A percentile compares a stretch with the other conserved stretches of the same genome.
Conservation (phyloP, 371 early-diverging fungal species). For the Nematocida ironsii region DNA sequence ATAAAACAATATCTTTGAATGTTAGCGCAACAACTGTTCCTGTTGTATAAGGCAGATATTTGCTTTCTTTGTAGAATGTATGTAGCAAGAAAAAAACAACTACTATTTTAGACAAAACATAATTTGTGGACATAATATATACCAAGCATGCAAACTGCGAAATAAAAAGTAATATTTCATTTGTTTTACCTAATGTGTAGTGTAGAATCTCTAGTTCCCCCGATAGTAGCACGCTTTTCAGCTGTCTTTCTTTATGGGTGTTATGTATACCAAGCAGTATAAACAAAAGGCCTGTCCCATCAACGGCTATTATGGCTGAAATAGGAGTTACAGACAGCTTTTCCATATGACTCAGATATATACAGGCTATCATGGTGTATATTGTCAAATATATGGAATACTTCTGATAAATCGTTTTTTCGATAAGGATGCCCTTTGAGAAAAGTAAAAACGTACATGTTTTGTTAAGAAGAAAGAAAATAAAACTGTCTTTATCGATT, state of each 20-base stretch:
- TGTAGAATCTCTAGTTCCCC: constrained; percentile 34
- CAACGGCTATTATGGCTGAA: background rate
- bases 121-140: constrained; percentile 14
- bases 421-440: constrained; percentile 31
- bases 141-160: constrained; percentile 5
- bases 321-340: background rate
- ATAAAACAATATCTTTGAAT: constrained; percentile 6
- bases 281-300: background rate
- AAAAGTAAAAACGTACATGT: constrained; percentile 47
- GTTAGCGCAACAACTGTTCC: background rate
- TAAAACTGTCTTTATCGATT: background rate
- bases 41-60: background rate
- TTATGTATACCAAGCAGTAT: constrained; percentile 8
- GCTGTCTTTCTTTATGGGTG: background rate
- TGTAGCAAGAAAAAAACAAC: background rate
- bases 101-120: background rate
- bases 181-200: constrained; percentile 30
- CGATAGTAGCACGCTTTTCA: constrained; percentile 16
- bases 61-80: background rate
- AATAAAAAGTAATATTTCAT: constrained; percentile 23
- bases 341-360: constrained; percentile 1
- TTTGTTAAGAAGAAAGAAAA: constrained; percentile 22
- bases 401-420: constrained; percentile 31
- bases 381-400: constrained; percentile 26
- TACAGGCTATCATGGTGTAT: constrained; percentile 4